Conservation (phyloP, 2,329 filamentous ascomycete genomes). For the Coleophoma eucalyptorum region DNA sequence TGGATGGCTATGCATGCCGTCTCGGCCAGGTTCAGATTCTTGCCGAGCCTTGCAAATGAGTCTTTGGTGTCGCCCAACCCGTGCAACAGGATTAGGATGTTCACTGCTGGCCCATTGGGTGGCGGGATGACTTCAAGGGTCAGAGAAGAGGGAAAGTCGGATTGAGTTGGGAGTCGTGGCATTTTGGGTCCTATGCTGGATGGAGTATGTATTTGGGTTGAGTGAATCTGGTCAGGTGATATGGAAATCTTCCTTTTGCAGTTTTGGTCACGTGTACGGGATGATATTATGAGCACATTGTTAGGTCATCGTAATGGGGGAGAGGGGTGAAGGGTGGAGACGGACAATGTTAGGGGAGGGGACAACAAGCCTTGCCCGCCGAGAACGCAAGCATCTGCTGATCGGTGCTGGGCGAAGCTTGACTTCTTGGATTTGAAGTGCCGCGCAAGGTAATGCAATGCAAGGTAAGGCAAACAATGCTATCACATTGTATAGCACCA, state of each 20-base stretch:
- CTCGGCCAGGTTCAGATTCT: slow-evolving; percentile 59
- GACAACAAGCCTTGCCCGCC: background rate
- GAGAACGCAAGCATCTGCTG: too few species aligned
- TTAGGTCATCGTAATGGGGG: too few species aligned
- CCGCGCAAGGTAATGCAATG: background rate
- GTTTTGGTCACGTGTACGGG: too few species aligned
- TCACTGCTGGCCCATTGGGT: slow-evolving; percentile 38
- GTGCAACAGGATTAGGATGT: slow-evolving; percentile 65
- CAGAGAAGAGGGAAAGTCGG: slow-evolving; percentile 43
- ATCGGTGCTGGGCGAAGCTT: too few species aligned
- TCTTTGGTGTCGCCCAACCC: slow-evolving; percentile 61
- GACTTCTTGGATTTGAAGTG: background rate
- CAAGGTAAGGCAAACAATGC: background rate
- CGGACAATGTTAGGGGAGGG: background rate
- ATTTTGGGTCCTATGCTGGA: background rate
- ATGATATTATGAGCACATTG: too few species aligned
- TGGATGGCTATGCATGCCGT: slow-evolving; percentile 60
- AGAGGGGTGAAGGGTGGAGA: background rate
- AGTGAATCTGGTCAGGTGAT: background rate
- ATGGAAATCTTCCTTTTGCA: background rate
- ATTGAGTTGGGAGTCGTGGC: slow-evolving; percentile 28
- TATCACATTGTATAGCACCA: background rate
- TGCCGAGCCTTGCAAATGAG: slow-evolving; percentile 55
- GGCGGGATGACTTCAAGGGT: slow-evolving; percentile 27
- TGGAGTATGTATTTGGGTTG: background rate